Base-by-base conservation (phyloP, 192 early-diverging fungal genomes). In the Podochytrium sp. region DNA sequence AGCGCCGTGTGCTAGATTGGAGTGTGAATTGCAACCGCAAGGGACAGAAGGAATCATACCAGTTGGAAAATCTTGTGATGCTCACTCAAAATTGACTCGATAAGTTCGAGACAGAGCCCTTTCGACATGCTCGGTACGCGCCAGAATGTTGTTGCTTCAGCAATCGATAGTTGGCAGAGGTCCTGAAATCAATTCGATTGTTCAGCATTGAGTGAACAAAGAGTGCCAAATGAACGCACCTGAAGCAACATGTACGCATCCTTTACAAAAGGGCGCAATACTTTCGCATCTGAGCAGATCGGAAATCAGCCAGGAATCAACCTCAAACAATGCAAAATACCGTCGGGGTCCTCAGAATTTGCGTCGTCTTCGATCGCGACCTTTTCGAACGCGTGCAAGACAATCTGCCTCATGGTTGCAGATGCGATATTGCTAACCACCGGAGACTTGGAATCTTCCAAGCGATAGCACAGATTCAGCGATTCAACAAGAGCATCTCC, bases 171-270 rank as follows among this genome's bases (percentile, higher is more conserved):
- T 35, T 91, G 74, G 61, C 94, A 98, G 50, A 98, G 78, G 68
- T 98, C 96, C 86, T 88, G 42, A 4, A 5, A 42, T n/a, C 60
- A 39, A n/a, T 20, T 1, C 7, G 20, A 27, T 39, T 18, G 33
- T 6, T 33, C 60, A 23, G 6, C n/a, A 60, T 40, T 41, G 20
- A 20, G 55, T 1, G 38, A 30, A 33, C 73, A 29, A 64, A 33
- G 56, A 61, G 27, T 57, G 41, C 39, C n/a, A 29, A 39, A 30
- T 29, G 18, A 16, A 20, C 29, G 29, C 63, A 85, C 84, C 75
- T 94, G 90, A 72, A 98, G 91, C 0, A 98, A 84, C 79, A 90
- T 84, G 79, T 87, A 92, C n/a, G 95, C 96, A 58, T 98, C 96
- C 62, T 87, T 43, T 32, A 42, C 65, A 64, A 74, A 78, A 14